These are phyloP conservation scores for Saccharomycopsis fermentans DNA, from an alignment of 805 yeast genomes.

Conservation along the genomic window DNA sequence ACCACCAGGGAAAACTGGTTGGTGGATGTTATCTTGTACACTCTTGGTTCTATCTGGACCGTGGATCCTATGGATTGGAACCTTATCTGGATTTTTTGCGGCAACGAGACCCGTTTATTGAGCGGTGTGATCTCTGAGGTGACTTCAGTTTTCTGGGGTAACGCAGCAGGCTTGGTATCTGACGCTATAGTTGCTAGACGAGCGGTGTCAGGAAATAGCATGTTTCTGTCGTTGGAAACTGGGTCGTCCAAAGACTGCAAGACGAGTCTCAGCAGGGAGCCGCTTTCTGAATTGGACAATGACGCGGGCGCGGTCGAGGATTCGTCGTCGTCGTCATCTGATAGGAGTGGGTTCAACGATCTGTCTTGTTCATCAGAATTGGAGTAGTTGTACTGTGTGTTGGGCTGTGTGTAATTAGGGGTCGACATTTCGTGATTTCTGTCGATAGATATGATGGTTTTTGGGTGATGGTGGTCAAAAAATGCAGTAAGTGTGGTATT, in stretches of 20 bases:
- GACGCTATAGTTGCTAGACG: too few species aligned
- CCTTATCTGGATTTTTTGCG: slow-evolving; percentile 22
- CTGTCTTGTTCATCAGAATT: neutral
- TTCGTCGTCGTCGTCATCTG: neutral
- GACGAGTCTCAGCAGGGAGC: too few species aligned
- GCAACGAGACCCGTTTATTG: neutral
- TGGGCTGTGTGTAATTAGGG: too few species aligned
- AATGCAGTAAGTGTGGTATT: too few species aligned
- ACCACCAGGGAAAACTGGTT: slow-evolving; percentile 39
- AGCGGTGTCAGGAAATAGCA: too few species aligned
- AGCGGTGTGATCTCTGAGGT: neutral
- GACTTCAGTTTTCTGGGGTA: neutral
- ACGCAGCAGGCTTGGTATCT: neutral
- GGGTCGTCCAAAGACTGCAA: too few species aligned
- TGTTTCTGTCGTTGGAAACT: too few species aligned
- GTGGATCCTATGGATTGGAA: slow-evolving; percentile 55
- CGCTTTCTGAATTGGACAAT: neutral
- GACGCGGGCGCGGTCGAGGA: neutral
- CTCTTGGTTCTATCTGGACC: slow-evolving; percentile 37
- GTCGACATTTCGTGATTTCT: too few species aligned
- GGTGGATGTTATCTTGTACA: slow-evolving; percentile 38
- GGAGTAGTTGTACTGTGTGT: neutral
- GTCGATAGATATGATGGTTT: too few species aligned
- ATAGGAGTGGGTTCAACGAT: neutral
- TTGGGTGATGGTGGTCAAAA: too few species aligned